phyloP scores from a whole-genome alignment of 257 asterid genomes.

The Solanum chiquidenum region DNA sequence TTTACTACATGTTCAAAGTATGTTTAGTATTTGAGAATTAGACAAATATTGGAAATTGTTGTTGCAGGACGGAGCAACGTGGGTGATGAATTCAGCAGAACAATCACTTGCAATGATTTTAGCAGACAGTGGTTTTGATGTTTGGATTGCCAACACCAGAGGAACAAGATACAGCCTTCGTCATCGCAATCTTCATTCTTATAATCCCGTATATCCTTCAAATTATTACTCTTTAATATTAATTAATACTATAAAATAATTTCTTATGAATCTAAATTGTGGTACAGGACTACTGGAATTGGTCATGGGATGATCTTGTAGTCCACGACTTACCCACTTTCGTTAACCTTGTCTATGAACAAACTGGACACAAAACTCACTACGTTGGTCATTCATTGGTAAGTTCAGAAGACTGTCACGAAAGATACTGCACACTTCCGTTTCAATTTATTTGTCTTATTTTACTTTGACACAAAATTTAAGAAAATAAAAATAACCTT shows the following conservation, averaged over 20 bases:
- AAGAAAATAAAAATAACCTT: too few relatives aligned
- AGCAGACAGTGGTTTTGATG: constrained; percentile 25
- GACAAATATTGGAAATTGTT: neutral
- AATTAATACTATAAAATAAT: too few relatives aligned
- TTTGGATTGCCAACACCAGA: constrained; percentile 23
- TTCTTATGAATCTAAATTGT: neutral
- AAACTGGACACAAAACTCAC: constrained; percentile 23
- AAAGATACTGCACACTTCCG: too few relatives aligned
- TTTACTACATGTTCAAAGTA: neutral
- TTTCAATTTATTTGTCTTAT: too few relatives aligned
- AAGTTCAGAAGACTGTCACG: neutral
- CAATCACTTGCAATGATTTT: constrained; percentile 15
- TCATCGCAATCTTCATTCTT: constrained; percentile 11
- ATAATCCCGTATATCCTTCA: neutral
- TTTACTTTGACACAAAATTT: neutral
- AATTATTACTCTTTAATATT: neutral
- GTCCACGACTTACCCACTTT: constrained; percentile 25
- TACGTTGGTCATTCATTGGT: constrained; percentile 43
- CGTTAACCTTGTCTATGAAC: constrained; percentile 12
- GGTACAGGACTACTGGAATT: constrained; percentile 28
- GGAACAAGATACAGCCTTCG: constrained; percentile 16
- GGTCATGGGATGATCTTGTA: constrained; percentile 46
- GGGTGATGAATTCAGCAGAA: constrained; percentile 15
- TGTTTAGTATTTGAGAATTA: neutral
- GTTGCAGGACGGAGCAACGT: constrained; percentile 20